These are phyloP conservation scores for Vaccinium myrtillus DNA, from an alignment of 148 eudicot species.

Conservation along the genomic window DNA sequence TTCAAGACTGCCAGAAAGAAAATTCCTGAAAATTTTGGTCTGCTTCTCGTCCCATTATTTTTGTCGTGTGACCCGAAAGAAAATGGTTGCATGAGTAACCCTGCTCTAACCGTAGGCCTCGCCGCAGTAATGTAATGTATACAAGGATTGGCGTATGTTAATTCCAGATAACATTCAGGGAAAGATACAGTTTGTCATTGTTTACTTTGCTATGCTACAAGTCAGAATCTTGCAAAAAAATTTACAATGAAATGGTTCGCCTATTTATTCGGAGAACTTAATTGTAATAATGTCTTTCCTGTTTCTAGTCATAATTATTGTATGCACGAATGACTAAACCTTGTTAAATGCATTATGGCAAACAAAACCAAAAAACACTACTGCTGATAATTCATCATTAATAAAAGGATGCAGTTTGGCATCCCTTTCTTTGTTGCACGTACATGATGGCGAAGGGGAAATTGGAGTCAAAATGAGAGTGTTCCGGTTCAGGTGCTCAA, in stretches of 20 bases:
- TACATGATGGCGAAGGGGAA: background rate
- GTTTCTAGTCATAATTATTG: too few species aligned
- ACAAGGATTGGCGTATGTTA: background rate
- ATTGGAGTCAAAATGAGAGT: background rate
- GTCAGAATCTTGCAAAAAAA: background rate
- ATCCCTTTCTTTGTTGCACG: too few species aligned
- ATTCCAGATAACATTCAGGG: background rate
- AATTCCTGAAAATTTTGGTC: slow-evolving; percentile 1
- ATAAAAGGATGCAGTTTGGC: too few species aligned
- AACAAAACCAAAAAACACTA: too few species aligned
- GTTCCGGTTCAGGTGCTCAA: background rate
- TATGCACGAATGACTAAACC: too few species aligned
- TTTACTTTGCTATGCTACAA: background rate
- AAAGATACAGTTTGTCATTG: background rate
- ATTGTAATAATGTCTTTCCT: too few species aligned
- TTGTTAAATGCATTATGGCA: too few species aligned
- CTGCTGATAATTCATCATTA: too few species aligned
- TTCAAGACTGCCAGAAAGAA: background rate
- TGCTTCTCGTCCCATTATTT: background rate
- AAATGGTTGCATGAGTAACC: background rate
- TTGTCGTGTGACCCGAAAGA: background rate
- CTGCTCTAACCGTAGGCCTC: background rate
- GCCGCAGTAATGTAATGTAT: too few species aligned
- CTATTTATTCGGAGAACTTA: too few species aligned
- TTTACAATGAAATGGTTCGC: background rate